Evolutionary conservation across 129 eudicot species (phyloP).

Genomic region (Arctium lappa): DNA sequence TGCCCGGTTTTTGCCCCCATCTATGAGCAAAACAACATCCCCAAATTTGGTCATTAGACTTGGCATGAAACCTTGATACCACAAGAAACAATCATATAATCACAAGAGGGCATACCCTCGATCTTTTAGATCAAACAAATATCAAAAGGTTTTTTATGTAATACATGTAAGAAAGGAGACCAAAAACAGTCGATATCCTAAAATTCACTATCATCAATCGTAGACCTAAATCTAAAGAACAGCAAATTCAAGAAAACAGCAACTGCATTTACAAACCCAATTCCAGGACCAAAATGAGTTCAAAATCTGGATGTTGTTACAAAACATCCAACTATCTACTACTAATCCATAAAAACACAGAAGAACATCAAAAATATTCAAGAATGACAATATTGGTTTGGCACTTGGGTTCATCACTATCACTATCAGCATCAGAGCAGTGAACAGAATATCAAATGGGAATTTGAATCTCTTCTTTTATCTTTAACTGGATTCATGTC

Average conservation of each 20-base stretch:
- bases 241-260: not conserved
- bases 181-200: not conserved
- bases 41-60: not conserved
- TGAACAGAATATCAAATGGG: not conserved
- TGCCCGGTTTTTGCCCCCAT: not conserved
- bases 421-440: constrained; percentile 3
- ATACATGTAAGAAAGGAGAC: not conserved
- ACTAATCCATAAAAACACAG: constrained; percentile 13
- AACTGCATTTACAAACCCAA: not conserved
- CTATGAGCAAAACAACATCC: not conserved
- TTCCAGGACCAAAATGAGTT: constrained; percentile 10
- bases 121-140: not conserved
- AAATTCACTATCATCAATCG: not conserved
- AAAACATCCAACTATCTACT: constrained; percentile 7
- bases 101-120: not conserved
- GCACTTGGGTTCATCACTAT: constrained; percentile 3
- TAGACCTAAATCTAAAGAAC: not conserved
- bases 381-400: constrained; percentile 7
- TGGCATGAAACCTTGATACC: not conserved
- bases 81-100: not conserved
- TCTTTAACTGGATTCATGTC: constrained; percentile 25
- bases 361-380: not conserved
- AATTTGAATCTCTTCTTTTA: constrained; percentile 8
- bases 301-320: not conserved
- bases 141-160: not conserved